phyloP scores from a whole-genome alignment of 441 rosid species.

The Aleurites moluccanus region DNA sequence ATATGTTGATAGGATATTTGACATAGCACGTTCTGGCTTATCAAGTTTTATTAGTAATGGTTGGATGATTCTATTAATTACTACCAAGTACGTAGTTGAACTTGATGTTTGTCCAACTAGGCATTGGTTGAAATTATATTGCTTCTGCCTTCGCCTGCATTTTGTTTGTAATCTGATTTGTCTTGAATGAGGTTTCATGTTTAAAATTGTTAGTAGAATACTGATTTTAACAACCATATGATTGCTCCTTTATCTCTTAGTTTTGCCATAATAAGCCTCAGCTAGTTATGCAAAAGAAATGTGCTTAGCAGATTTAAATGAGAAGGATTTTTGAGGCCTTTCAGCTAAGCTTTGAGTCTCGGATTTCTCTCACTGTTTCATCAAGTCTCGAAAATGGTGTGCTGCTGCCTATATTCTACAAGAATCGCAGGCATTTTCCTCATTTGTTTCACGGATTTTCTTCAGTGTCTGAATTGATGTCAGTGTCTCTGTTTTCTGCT shows the following conservation, averaged over 20 bases:
- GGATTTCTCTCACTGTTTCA: not conserved
- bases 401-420: not conserved
- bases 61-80: constrained; percentile 10
- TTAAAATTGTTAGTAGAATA: constrained; percentile 3
- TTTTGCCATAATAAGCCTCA: not conserved
- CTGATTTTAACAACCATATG: constrained; percentile 4
- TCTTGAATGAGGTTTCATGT: not conserved
- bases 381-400: not conserved
- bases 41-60: not conserved
- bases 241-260: not conserved
- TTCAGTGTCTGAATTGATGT: not conserved
- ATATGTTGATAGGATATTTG: not conserved
- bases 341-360: not conserved
- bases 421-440: not conserved
- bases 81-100: constrained; percentile 2
- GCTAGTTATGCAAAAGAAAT: not conserved
- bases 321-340: not conserved
- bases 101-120: not conserved
- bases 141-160: not conserved
- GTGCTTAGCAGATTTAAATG: not conserved
- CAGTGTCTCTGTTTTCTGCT: not conserved
- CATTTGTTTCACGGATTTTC: not conserved
- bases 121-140: not conserved
- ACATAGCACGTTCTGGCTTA: not conserved
- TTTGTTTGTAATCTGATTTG: not conserved